A percentile compares a stretch with the other conserved stretches of the same genome.
Evolutionary conservation across 352 stramenopile genomes (phyloP).

Genomic region (Pythium scleroteichum): DNA sequence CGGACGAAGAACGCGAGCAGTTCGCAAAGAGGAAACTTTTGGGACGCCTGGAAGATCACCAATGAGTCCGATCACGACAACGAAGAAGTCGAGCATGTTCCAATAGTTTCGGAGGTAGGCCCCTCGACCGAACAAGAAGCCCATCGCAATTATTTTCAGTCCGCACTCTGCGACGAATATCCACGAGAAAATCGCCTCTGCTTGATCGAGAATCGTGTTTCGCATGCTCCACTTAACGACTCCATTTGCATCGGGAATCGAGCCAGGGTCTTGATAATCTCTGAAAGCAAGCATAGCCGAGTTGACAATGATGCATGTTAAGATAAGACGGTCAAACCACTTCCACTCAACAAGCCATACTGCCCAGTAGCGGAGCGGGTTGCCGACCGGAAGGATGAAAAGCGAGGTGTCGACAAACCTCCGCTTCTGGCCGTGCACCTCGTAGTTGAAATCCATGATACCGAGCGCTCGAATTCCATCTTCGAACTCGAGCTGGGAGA

Average conservation of each 20-base stretch:
- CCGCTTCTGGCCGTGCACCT: constrained; percentile 46
- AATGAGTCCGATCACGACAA: constrained; percentile 59
- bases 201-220: constrained; percentile 44
- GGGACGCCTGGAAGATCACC: constrained; percentile 40
- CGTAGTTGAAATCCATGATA: constrained; percentile 49
- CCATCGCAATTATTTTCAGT: constrained; percentile 83
- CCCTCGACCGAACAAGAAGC: constrained; percentile 53
- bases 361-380: constrained; percentile 36
- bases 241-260: constrained; percentile 33
- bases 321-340: constrained; percentile 79
- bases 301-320: constrained; percentile 68
- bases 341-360: constrained; percentile 57
- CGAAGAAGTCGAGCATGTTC: constrained; percentile 88
- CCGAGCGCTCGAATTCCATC: constrained; percentile 43
- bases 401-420: constrained; percentile 42
- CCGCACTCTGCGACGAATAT: constrained; percentile 76
- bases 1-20: constrained; percentile 52
- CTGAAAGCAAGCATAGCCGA: constrained; percentile 62
- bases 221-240: constrained; percentile 25
- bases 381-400: constrained; percentile 38
- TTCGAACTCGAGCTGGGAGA: constrained; percentile 45
- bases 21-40: constrained; percentile 39
- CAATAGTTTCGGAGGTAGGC: constrained; percentile 72
- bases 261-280: constrained; percentile 48
- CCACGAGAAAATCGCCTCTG: constrained; percentile 42